phyloP scores from a whole-genome alignment of 371 early-diverging fungal species.

The Capillidium heterosporum region DNA sequence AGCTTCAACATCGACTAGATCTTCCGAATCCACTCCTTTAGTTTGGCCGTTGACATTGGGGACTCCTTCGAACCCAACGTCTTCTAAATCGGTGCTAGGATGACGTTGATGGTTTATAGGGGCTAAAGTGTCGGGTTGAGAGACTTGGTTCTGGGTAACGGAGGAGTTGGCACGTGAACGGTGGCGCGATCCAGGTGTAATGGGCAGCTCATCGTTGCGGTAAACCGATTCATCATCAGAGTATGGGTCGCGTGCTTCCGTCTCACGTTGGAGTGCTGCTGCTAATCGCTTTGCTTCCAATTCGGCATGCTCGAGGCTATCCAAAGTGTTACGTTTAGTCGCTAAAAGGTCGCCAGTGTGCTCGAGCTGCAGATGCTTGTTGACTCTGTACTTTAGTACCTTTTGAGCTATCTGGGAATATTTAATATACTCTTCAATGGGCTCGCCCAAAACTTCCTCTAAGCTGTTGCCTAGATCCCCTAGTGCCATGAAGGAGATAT shows the following conservation, averaged over 20 bases:
- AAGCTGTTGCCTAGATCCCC: conserved; percentile 38
- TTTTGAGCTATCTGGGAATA: conserved; percentile 69
- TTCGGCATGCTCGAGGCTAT: conserved; percentile 53
- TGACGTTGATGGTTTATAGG: neutral
- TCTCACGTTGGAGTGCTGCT: conserved; percentile 41
- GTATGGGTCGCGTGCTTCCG: conserved; percentile 6
- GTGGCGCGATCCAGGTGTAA: conserved; percentile 5
- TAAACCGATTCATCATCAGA: conserved; percentile 6
- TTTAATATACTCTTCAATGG: conserved; percentile 73
- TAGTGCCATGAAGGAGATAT: conserved; percentile 58
- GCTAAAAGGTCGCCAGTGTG: conserved; percentile 46
- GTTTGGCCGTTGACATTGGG: neutral
- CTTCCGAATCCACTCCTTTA: neutral
- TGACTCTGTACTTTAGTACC: conserved; percentile 61
- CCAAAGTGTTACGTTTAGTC: conserved; percentile 39
- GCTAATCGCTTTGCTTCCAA: conserved; percentile 67
- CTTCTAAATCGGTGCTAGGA: neutral
- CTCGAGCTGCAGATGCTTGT: conserved; percentile 76
- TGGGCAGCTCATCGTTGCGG: conserved; percentile 9
- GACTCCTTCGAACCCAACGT: neutral
- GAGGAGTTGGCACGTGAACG: conserved; percentile 7
- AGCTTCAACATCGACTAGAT: conserved; percentile 6
- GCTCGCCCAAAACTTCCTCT: conserved; percentile 66
- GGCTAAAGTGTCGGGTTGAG: neutral
- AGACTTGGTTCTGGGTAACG: neutral